Percentiles rank a stretch among this genome's conserved stretches.
These are phyloP conservation scores for Mucor sp. DNA, from an alignment of 371 early-diverging fungal species.

Conservation along the genomic window DNA sequence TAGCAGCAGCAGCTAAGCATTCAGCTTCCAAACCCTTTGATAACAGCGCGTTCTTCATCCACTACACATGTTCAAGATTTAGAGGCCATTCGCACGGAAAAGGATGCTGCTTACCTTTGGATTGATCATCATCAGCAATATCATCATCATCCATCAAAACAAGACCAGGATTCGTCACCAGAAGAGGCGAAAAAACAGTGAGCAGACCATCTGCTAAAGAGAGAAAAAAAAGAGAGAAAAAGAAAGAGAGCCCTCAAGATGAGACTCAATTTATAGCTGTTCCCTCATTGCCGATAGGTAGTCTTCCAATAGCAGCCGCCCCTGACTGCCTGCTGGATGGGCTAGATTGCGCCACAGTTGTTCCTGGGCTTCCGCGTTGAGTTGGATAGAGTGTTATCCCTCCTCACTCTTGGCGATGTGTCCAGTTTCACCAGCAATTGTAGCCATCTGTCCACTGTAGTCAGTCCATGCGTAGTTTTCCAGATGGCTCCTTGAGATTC, in stretches of 20 bases:
- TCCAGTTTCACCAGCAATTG: too few relatives aligned
- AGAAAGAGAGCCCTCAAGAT: not conserved
- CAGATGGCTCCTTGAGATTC: too few relatives aligned
- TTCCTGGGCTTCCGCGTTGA: not conserved
- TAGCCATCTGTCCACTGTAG: too few relatives aligned
- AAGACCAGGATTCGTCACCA: not conserved
- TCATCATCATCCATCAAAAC: not conserved
- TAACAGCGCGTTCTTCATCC: not conserved
- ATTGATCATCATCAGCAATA: not conserved
- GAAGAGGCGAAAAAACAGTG: not conserved
- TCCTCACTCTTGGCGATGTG: too few relatives aligned
- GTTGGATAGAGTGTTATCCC: not conserved
- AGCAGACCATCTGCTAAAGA: not conserved
- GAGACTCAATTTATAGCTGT: not conserved
- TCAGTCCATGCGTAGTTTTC: too few relatives aligned
- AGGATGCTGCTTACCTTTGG: not conserved
- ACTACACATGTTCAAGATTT: not conserved
- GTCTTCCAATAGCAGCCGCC: not conserved
- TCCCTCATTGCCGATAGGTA: not conserved
- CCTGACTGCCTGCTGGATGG: not conserved
- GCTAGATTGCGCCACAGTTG: not conserved
- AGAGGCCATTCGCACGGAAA: not conserved
- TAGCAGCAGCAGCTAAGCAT: too few relatives aligned
- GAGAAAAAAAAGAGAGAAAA: not conserved
- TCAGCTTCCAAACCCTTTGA: not conserved